Conservation (phyloP, 768 basidiomycete genomes). For the Botryobasidium botryosum region DNA sequence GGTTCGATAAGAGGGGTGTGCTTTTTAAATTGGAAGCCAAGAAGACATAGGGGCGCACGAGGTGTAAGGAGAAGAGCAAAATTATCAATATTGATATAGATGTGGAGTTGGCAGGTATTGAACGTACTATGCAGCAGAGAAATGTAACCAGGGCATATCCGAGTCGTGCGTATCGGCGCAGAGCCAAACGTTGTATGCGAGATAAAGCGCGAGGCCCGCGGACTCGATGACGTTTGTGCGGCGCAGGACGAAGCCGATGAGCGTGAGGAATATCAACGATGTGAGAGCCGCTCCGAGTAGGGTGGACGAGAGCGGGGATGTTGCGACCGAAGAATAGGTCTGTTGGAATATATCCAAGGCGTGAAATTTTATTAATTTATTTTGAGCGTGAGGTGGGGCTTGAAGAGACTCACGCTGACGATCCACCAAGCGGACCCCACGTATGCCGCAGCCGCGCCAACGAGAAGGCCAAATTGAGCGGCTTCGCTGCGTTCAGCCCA, state of each 20-base stretch:
- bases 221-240: constrained; percentile 90
- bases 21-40: not conserved
- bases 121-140: constrained; percentile 8
- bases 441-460: constrained; percentile 62
- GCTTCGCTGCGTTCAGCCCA: constrained; percentile 55
- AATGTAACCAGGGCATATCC: constrained; percentile 24
- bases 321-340: constrained; percentile 70
- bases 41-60: not conserved
- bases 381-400: not conserved
- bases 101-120: no score
- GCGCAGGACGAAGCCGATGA: constrained; percentile 78
- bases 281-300: constrained; percentile 78
- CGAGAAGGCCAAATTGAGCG: constrained; percentile 60
- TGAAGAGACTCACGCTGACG: constrained; percentile 38
- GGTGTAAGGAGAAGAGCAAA: not conserved
- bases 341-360: constrained; percentile 19
- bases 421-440: constrained; percentile 80
- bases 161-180: constrained; percentile 22
- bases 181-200: constrained; percentile 83
- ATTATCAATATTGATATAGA: no score
- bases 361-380: no score
- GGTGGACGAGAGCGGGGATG: constrained; percentile 75
- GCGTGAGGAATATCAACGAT: constrained; percentile 74
- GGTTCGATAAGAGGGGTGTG: constrained; percentile 58
- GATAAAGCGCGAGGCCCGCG: constrained; percentile 67